A percentile compares a stretch with the other conserved stretches of the same genome.
Conservation (phyloP, 768 basidiomycete species). For the Basidioascus undulatus region DNA sequence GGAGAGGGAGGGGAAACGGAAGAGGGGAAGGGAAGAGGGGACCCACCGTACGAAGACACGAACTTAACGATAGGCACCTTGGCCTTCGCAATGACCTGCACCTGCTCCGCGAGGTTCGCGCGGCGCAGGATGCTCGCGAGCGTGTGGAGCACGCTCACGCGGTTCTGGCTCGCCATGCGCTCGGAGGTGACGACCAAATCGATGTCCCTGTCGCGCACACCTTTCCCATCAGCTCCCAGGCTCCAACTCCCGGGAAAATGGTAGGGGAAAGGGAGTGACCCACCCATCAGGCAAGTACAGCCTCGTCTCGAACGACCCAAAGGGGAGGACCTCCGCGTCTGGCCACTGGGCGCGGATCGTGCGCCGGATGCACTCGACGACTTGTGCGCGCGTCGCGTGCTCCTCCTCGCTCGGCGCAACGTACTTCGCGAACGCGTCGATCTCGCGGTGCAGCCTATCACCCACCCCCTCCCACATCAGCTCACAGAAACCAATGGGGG, state of each 20-base stretch:
- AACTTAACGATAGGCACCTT: conserved; percentile 96
- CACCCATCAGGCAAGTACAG: conserved; percentile 82
- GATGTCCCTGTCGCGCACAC: conserved; percentile 82
- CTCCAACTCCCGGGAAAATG: no score
- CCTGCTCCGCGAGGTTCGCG: conserved; percentile 45
- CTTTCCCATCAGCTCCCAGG: no score
- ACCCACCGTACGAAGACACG: conserved; percentile 38
- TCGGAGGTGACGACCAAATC: conserved; percentile 73
- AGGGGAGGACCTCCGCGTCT: conserved; percentile 59
- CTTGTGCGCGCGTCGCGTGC: conserved; percentile 54
- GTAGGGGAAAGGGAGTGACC: conserved; percentile 14
- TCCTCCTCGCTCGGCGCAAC: conserved; percentile 69
- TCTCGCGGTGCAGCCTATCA: conserved; percentile 58
- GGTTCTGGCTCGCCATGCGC: conserved; percentile 45
- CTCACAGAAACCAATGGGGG: neutral
- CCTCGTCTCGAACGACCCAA: conserved; percentile 82
- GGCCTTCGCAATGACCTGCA: conserved; percentile 75
- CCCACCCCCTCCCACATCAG: neutral
- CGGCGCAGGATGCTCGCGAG: conserved; percentile 57
- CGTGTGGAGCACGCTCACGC: conserved; percentile 30
- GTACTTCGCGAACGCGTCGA: conserved; percentile 59
- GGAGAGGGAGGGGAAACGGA: neutral
- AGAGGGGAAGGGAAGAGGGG: conserved; percentile 13
- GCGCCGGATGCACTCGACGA: conserved; percentile 42
- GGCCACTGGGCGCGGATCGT: conserved; percentile 42